Conservation (phyloP, 2,329 filamentous ascomycete genomes). For the Hymenoscyphus linearis region DNA sequence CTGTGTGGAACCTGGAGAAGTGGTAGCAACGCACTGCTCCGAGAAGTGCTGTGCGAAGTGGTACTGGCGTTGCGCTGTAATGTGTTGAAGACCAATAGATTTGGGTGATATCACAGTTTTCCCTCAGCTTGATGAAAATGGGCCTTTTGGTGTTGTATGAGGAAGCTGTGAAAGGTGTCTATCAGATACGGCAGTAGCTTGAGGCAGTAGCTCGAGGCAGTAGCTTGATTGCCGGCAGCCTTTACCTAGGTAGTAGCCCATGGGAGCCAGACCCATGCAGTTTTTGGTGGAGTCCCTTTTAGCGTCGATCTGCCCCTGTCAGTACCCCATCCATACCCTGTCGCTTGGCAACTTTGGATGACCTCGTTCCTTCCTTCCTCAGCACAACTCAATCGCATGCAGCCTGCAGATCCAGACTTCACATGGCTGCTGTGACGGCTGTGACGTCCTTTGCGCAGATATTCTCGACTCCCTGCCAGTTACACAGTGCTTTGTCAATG, state of each 20-base stretch:
- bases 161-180: neutral
- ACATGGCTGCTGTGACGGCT: conserved; percentile 1
- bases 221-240: neutral
- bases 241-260: neutral
- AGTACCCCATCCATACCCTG: too few species aligned
- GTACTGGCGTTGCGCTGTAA: neutral
- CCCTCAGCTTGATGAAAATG: neutral
- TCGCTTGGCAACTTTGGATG: neutral
- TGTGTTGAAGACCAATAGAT: neutral
- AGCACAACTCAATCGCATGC: neutral
- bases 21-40: neutral
- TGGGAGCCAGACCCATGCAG: too few species aligned
- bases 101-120: neutral
- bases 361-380: conserved; percentile 1
- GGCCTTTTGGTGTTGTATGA: conserved; percentile 2
- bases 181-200: neutral
- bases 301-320: neutral
- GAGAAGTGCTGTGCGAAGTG: neutral
- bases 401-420: neutral
- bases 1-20: neutral
- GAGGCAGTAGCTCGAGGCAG: neutral
- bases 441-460: neutral
- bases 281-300: neutral
- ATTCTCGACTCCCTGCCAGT: neutral
- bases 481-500: neutral